These are phyloP conservation scores for Phytopythium boreale DNA, from an alignment of 352 stramenopile species.

Conservation along the genomic window DNA sequence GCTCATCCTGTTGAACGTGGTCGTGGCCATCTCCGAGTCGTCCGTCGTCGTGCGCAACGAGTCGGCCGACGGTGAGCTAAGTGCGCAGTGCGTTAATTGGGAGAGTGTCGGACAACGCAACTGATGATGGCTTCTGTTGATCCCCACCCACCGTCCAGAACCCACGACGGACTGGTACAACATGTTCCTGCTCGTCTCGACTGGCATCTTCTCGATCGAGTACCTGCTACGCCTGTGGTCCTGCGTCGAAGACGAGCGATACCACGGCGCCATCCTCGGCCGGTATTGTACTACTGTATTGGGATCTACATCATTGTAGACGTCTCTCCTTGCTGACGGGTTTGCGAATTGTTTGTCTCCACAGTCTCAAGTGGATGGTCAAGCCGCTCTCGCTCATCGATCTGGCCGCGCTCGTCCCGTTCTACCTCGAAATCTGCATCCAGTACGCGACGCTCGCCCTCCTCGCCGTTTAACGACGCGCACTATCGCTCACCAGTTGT, in stretches of 20 bases:
- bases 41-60: conserved; percentile 17
- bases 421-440: conserved; percentile 59
- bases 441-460: conserved; percentile 17
- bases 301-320: neutral
- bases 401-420: conserved; percentile 46
- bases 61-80: neutral
- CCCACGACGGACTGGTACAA: conserved; percentile 32
- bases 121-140: too few species aligned
- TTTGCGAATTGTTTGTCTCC: neutral
- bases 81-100: too few species aligned
- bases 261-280: conserved; percentile 28
- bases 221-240: conserved; percentile 59
- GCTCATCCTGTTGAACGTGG: conserved; percentile 60
- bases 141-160: neutral
- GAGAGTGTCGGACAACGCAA: too few species aligned
- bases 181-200: conserved; percentile 50
- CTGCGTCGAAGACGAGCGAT: conserved; percentile 57
- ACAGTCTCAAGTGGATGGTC: conserved; percentile 55
- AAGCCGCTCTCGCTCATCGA: conserved; percentile 58
- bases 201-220: conserved; percentile 58
- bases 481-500: neutral
- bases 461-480: neutral
- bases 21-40: conserved; percentile 51
- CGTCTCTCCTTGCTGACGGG: neutral
- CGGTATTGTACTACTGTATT: conserved; percentile 19